Evolutionary conservation across 2,329 filamentous ascomycete genomes (phyloP), one percentile per base, ranked within the genome.

Genomic region (Monilinia polystroma): DNA sequence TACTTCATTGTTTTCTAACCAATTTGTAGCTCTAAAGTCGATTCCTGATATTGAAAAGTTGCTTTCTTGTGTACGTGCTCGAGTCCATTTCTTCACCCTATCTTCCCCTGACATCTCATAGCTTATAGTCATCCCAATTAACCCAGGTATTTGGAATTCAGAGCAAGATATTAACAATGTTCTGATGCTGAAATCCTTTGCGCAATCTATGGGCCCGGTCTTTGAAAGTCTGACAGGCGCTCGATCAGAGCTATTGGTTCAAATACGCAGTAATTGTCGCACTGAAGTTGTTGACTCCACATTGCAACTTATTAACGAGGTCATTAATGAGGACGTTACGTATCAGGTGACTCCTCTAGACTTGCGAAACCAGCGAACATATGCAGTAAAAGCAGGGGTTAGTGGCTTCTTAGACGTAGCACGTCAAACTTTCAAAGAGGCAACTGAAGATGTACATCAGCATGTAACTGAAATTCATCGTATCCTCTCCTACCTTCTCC

Each of bases 361-460:
- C 69, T 81, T 97, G 66, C 86, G 93, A 18, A 96, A 97, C 69
- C 94, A 98, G 75, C 84, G 94, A 70, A 91, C 90, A 0, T 97
- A 96, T 79, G 94, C 94, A 29, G 89, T 98, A 43, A 95, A 90
- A 80, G 87, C 92, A 56, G 91, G 92, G 0, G 87, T 95, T 53
- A 93, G 92, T 72, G 91, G 91, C 2, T 84, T 97, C 66, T 85
- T 98, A 4, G 94, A 97, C 78, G 90, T 97, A 49, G 91, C 92
- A 45, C 86, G 93, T 6, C 90, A 93, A 73, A 92, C 92, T 0
- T 97, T 95, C 79, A 96, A 95, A 73, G 94, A 98, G 76, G 87
- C 90, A 1, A 95, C 89, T 6, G 85, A 90, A 59, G 92, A 97
- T 76, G 86, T 92, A 4, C 85, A 90, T 71, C 83, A 89, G 63